Percentiles rank a stretch among this genome's conserved stretches.
Conservation (phyloP, 1,284 basidiomycete species). For the Stygiomarasmius scandens region DNA sequence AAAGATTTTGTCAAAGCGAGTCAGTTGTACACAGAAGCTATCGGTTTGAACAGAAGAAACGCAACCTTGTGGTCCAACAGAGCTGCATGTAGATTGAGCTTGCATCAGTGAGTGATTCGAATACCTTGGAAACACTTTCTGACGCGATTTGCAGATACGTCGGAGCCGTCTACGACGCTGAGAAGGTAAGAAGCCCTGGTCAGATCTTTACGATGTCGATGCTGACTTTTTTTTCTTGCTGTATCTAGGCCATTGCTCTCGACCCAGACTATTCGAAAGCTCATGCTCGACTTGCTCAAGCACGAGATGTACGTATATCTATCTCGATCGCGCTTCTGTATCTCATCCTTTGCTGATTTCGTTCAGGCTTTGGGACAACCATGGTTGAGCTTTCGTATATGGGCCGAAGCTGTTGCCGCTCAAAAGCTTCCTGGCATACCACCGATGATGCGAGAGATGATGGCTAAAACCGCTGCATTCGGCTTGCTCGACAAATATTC, state of each 20-base stretch:
- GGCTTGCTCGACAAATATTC: too few relatives aligned
- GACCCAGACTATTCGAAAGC: conserved; percentile 17
- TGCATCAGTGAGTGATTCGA: conserved; percentile 17
- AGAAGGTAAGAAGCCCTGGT: conserved; percentile 10
- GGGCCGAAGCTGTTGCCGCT: too few relatives aligned
- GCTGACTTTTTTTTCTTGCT: not conserved
- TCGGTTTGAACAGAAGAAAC: conserved; percentile 17
- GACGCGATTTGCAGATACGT: conserved; percentile 10
- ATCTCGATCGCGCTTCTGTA: too few relatives aligned
- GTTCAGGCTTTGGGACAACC: too few relatives aligned
- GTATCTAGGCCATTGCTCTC: conserved; percentile 16
- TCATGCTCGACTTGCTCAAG: too few relatives aligned
- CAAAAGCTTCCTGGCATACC: too few relatives aligned
- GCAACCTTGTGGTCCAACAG: conserved; percentile 23
- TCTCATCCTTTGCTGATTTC: too few relatives aligned
- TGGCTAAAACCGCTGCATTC: too few relatives aligned
- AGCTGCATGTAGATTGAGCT: conserved; percentile 18
- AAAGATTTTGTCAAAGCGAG: conserved; percentile 57
- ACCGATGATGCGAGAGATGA: too few relatives aligned
- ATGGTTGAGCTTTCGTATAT: too few relatives aligned
- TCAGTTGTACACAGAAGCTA: conserved; percentile 22
- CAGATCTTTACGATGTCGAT: not conserved
- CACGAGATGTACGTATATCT: too few relatives aligned
- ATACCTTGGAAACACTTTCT: not conserved
- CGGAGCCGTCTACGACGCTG: conserved; percentile 17